Conservation (phyloP, 2,329 filamentous ascomycete species). For the Alternaria sp. region DNA sequence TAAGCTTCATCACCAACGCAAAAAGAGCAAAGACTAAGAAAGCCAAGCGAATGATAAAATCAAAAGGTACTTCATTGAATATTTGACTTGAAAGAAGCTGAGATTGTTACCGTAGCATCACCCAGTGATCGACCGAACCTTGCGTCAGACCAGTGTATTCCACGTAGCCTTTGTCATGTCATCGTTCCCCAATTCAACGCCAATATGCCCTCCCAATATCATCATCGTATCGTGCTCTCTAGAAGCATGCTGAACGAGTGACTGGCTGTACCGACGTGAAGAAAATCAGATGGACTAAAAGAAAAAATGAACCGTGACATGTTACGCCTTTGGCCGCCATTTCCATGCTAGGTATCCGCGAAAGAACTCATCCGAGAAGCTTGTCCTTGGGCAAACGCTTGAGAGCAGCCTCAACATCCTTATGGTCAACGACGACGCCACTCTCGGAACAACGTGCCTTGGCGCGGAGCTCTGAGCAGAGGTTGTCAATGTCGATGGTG, state of each 20-base stretch:
- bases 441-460: slow-evolving; percentile 95
- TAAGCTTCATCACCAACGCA: too few species aligned
- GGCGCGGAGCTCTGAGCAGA: slow-evolving; percentile 91
- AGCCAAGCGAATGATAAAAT: too few species aligned
- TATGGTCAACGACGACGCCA: slow-evolving; percentile 87
- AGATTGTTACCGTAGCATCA: neutral
- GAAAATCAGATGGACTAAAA: neutral
- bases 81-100: neutral
- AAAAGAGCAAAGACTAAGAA: too few species aligned
- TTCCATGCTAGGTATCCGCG: slow-evolving; percentile 11
- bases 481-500: slow-evolving; percentile 90
- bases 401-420: slow-evolving; percentile 77
- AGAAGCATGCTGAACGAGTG: slow-evolving; percentile 14
- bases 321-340: slow-evolving; percentile 2
- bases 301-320: neutral
- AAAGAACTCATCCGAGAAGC: slow-evolving; percentile 6
- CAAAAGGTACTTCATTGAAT: neutral
- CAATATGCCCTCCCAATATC: neutral
- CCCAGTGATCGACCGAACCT: neutral
- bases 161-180: neutral
- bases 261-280: slow-evolving; percentile 6
- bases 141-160: slow-evolving; percentile 1
- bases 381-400: slow-evolving; percentile 54
- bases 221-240: neutral
- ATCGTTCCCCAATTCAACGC: slow-evolving; percentile 7